Base-by-base conservation (phyloP, 352 stramenopile genomes). In the Globisporangium ultimum region DNA sequence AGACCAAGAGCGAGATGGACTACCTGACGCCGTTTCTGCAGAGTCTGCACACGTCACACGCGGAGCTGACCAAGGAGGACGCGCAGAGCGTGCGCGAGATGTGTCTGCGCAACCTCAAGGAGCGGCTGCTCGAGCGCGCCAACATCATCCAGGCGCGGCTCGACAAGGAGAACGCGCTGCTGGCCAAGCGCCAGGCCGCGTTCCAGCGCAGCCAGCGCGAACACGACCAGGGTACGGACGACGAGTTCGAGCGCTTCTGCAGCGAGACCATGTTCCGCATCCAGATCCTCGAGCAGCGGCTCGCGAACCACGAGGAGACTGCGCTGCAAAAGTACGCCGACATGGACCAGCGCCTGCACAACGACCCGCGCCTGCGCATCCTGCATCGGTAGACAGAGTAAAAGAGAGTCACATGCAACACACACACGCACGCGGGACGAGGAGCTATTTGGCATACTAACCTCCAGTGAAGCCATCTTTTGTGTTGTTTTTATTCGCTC, bases 261-360 rank as follows among this genome's bases (percentile, higher is more conserved):
- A 95, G 81, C 54, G 91, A 98, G 68, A 93, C 91, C 53, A 98
- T 98, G 89, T 98, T 98, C 67, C 79, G 93, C 46, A 98, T 98
- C 67, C 88, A 97, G 72, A 97, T 98, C 56, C 70, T 98, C 49
- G 89, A 98, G 71, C 91, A 98, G 63, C 87, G 93, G 2, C 76
- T 98, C 17, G 78, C 86, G 34, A 89, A 88, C 46, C 90, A 98
- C 65, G 94, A 98, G 60, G 88, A 98, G 64, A 96, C 76, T 5
- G 93, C 93, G 34, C 71, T 98, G 56, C 88, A 95, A 38, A 98
- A 98, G 58, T 98, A 97, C 77, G 87, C 88, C 18, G 91, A 97
- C 52, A 91, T 98, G 72, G 91, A 97, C 72, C 87, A 96, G 48
- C 91, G 95, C 21, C 77, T 98, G 49, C 74, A 94, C 58, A 86